These are phyloP conservation scores for Xylaria flabelliformis DNA, from an alignment of 495 filamentous ascomycete species.

Conservation along the genomic window DNA sequence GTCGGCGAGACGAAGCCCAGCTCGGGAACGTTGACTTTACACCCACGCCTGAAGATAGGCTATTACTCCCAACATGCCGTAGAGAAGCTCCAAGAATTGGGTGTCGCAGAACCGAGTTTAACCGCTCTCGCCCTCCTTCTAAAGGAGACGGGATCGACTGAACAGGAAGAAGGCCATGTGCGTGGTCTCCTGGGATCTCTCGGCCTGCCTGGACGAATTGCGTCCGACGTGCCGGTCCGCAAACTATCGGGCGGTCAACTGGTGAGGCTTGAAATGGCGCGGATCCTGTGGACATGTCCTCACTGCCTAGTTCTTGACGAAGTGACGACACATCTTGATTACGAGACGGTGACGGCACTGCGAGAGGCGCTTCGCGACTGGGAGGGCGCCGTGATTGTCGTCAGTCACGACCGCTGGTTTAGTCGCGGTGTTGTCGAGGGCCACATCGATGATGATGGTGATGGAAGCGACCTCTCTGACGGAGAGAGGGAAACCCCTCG, in stretches of 20 bases:
- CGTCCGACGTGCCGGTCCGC: slow-evolving; percentile 70
- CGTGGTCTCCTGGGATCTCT: slow-evolving; percentile 67
- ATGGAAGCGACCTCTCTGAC: slow-evolving; percentile 55
- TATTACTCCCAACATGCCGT: slow-evolving; percentile 83
- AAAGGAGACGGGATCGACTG: slow-evolving; percentile 48
- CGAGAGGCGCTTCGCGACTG: slow-evolving; percentile 67
- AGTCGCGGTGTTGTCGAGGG: slow-evolving; percentile 73
- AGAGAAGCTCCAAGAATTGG: slow-evolving; percentile 62
- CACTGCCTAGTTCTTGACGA: slow-evolving; percentile 83
- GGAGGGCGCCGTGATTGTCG: slow-evolving; percentile 72
- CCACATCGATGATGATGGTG: slow-evolving; percentile 51
- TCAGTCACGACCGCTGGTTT: slow-evolving; percentile 82
- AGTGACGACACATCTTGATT: slow-evolving; percentile 85
- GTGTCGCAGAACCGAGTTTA: slow-evolving; percentile 51
- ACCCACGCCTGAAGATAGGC: slow-evolving; percentile 70
- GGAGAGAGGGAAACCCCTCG: slow-evolving; percentile 47
- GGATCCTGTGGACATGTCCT: slow-evolving; percentile 69
- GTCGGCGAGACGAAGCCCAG: slow-evolving; percentile 52
- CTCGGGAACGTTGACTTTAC: slow-evolving; percentile 63
- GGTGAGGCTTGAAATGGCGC: slow-evolving; percentile 75
- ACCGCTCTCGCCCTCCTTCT: slow-evolving; percentile 69
- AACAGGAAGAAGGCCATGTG: slow-evolving; percentile 65
- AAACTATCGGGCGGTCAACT: slow-evolving; percentile 79
- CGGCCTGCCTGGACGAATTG: slow-evolving; percentile 68
- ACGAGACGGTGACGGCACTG: slow-evolving; percentile 74